Percentiles rank a stretch among this genome's conserved stretches.
phyloP scores from a whole-genome alignment of 116 monocot species.

The Trichopus zeylanicus region DNA sequence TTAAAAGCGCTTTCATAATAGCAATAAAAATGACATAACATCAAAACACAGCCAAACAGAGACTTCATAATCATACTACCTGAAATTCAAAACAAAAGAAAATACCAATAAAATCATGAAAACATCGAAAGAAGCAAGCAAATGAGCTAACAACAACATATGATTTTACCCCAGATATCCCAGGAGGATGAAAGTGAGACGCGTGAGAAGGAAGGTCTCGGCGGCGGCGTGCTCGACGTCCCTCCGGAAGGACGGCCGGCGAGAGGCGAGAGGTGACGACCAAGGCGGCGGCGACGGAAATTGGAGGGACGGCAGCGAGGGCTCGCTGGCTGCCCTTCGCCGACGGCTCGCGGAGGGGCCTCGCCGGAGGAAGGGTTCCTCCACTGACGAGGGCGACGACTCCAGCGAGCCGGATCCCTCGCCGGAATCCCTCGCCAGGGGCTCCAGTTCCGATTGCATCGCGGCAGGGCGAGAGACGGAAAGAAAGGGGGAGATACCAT shows the following conservation, averaged over 20 bases:
- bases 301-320: background rate
- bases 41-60: too few relatives aligned
- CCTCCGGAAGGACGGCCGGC: slow-evolving; percentile 32
- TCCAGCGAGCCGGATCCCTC: background rate
- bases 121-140: too few relatives aligned
- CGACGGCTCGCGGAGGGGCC: slow-evolving; percentile 13
- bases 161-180: slow-evolving; percentile 80
- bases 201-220: slow-evolving; percentile 71
- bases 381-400: slow-evolving; percentile 1
- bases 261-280: too few relatives aligned
- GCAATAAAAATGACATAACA: too few relatives aligned
- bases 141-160: too few relatives aligned
- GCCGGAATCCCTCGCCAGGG: background rate
- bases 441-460: slow-evolving; percentile 12
- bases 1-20: too few relatives aligned
- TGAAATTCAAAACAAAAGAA: too few relatives aligned
- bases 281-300: background rate
- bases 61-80: too few relatives aligned
- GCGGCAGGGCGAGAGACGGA: too few relatives aligned
- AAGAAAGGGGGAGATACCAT: background rate
- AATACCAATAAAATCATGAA: too few relatives aligned
- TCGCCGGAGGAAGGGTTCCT: slow-evolving; percentile 13
- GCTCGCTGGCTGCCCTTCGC: slow-evolving; percentile 19
- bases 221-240: slow-evolving; percentile 74
- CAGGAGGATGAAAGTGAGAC: slow-evolving; percentile 55